These are phyloP conservation scores for Tolypocladium capitatum DNA, from an alignment of 2,329 filamentous ascomycete species.

Conservation along the genomic window DNA sequence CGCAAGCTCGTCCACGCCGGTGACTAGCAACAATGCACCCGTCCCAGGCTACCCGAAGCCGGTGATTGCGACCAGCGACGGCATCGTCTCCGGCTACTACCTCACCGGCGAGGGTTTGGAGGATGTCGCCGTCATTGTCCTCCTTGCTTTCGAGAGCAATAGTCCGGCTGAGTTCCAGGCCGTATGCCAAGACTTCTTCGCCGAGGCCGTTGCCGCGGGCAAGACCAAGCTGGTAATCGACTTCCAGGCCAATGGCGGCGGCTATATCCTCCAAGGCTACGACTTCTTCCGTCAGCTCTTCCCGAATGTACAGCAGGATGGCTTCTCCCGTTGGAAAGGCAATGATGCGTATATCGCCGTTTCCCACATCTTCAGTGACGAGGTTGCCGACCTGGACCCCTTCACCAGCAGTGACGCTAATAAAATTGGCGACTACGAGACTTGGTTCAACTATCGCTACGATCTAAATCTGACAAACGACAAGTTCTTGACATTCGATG, in stretches of 20 bases:
- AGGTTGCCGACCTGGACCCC: constrained; percentile 30
- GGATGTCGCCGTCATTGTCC: constrained; percentile 17
- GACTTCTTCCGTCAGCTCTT: constrained; percentile 48
- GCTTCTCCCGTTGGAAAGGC: constrained; percentile 25
- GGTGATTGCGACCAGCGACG: constrained; percentile 11
- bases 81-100: constrained; percentile 17
- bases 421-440: constrained; percentile 30
- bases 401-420: constrained; percentile 24
- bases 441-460: constrained; percentile 35
- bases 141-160: constrained; percentile 13
- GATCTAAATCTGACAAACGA: constrained; percentile 33
- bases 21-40: background rate
- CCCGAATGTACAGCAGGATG: constrained; percentile 20
- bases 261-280: constrained; percentile 44
- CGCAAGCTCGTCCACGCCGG: background rate
- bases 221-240: constrained; percentile 46
- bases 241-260: constrained; percentile 36
- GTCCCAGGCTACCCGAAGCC: constrained; percentile 16
- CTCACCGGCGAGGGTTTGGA: constrained; percentile 20
- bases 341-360: constrained; percentile 28
- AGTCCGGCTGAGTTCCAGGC: constrained; percentile 20
- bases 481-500: constrained; percentile 35
- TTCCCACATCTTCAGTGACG: constrained; percentile 28
- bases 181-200: constrained; percentile 20
- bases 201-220: constrained; percentile 25